These are phyloP conservation scores for Mollisia scopiformis DNA, from an alignment of 2,329 filamentous ascomycete species.

Conservation along the genomic window DNA sequence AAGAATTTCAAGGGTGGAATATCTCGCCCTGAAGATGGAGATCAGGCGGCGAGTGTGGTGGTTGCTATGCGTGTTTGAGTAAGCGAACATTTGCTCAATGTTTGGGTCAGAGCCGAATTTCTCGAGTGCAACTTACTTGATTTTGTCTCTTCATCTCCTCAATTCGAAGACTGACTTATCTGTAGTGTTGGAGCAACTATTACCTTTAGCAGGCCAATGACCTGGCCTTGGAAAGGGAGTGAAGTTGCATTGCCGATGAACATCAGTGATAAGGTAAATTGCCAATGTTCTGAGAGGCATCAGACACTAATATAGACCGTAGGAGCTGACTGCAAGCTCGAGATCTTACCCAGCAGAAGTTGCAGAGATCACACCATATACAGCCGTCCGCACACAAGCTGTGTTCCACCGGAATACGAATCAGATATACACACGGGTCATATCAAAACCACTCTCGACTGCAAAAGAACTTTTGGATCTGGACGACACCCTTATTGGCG, in stretches of 20 bases:
- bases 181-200: conserved; percentile 44
- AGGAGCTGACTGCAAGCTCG: conserved; percentile 41
- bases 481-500: conserved; percentile 43
- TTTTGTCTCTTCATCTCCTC: too few species aligned
- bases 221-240: conserved; percentile 18
- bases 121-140: too few species aligned
- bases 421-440: conserved; percentile 46
- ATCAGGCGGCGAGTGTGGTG: conserved; percentile 45
- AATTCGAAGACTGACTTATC: too few species aligned
- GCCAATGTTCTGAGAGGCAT: background rate
- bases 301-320: background rate
- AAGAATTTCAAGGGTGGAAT: conserved; percentile 42
- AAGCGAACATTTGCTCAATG: background rate
- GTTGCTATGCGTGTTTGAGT: conserved; percentile 47
- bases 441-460: conserved; percentile 44
- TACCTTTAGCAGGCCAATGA: conserved; percentile 46
- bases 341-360: conserved; percentile 41
- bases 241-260: conserved; percentile 25
- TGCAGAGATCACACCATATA: conserved; percentile 45
- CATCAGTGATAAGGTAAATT: conserved; percentile 19
- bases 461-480: conserved; percentile 44
- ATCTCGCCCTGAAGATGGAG: conserved; percentile 37
- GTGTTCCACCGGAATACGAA: conserved; percentile 47
- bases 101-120: background rate
- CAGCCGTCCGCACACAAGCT: conserved; percentile 44